Evolutionary conservation across 2,329 filamentous ascomycete species (phyloP), one percentile per base, ranked within the genome.

Genomic region (Laburnicola sp.): DNA sequence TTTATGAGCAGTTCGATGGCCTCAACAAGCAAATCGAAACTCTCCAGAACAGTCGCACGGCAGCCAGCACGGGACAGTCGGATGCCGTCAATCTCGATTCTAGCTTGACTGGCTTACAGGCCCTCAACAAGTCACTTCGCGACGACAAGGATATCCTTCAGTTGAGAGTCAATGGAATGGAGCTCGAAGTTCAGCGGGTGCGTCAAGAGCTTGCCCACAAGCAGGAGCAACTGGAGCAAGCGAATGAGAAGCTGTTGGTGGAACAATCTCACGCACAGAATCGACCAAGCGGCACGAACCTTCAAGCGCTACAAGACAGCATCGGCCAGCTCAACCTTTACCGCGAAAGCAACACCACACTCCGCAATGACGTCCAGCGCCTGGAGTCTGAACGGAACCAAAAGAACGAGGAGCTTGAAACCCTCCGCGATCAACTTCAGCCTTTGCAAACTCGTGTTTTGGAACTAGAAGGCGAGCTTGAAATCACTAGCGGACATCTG

Each of bases 111-210:
- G 89, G 89, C 46, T 82, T 96, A 7, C 88, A 94, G 55, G 93
- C 97, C 65, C 84, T 99, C 50, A 95, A 96, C 74, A 88, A 84
- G 55, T 99, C 94, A 71, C 78, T 99, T 54, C 87, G 93, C 39
- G 88, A 91, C 36, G 95, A 99, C 75, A 99, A 97, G 78, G 94
- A 97, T 70, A 97, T 99, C 59, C 82, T 97, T 6, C 93, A 99
- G 63, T 90, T 97, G n/a, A 93, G 97, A 66, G 89, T 91, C 64
- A 92, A 97, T 62, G 80, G 97, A 38, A 92, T 93, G 64, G 81
- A 86, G 0, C 90, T 96, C 63, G 94, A 99, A 74, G 82, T 85
- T 47, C 96, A 95, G 74, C 86, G 94, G 47, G 75, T 97, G 36
- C 89, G 93, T 65, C 91, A 97, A 64, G 91, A 97, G 67, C 82